These are phyloP conservation scores for Pichia gijzeniarum DNA, from an alignment of 805 yeast genomes.

Conservation along the genomic window DNA sequence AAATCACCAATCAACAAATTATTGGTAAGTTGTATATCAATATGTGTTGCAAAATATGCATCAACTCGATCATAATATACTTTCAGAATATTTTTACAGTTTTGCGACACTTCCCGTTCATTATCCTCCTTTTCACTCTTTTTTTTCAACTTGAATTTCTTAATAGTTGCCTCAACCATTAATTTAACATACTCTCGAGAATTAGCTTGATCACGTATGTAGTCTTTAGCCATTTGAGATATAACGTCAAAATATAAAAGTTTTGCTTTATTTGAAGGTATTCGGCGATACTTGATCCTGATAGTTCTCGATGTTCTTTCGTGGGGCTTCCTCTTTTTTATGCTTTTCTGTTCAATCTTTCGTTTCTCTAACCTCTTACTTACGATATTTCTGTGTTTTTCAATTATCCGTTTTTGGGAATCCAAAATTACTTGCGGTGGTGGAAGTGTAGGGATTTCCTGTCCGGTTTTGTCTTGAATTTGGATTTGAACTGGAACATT, in stretches of 20 bases:
- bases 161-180: background rate
- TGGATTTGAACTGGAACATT: background rate
- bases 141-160: background rate
- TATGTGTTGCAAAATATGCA: slow-evolving; percentile 26
- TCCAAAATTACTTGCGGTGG: background rate
- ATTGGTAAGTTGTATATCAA: slow-evolving; percentile 33
- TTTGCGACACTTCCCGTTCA: background rate
- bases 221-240: slow-evolving; percentile 27
- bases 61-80: slow-evolving; percentile 22
- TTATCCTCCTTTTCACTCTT: background rate
- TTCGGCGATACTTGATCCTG: slow-evolving; percentile 22
- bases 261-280: slow-evolving; percentile 25
- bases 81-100: slow-evolving; percentile 12
- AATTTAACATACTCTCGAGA: slow-evolving; percentile 10
- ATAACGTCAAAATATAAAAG: slow-evolving; percentile 31
- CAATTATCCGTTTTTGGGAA: slow-evolving; percentile 1
- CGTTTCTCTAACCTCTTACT: background rate
- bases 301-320: slow-evolving; percentile 7
- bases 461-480: too few species aligned
- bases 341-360: background rate
- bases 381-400: slow-evolving; percentile 1
- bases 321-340: background rate
- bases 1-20: slow-evolving; percentile 29
- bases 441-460: background rate
- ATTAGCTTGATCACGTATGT: slow-evolving; percentile 17